These are phyloP conservation scores for Quercus ilex DNA, from an alignment of 306 rosid genomes.

Conservation along the genomic window DNA sequence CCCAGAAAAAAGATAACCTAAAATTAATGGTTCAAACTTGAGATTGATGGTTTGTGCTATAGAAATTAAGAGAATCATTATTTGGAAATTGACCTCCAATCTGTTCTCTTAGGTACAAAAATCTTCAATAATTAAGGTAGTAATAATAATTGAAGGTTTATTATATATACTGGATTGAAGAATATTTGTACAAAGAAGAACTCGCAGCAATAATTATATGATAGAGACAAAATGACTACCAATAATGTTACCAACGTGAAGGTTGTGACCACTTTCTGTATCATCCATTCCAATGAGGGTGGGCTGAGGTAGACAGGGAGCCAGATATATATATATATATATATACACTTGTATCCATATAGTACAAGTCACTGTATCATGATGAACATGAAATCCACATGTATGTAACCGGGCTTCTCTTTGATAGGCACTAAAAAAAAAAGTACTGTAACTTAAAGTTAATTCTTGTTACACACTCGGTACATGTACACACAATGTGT, in stretches of 20 bases:
- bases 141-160: too few species aligned
- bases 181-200: too few species aligned
- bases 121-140: background rate
- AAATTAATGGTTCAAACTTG: background rate
- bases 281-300: background rate
- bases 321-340: too few species aligned
- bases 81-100: background rate
- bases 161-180: too few species aligned
- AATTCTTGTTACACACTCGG: too few species aligned
- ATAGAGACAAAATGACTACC: too few species aligned
- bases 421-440: background rate
- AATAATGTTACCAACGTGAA: too few species aligned
- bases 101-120: background rate
- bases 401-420: background rate
- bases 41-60: background rate
- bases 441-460: background rate
- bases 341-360: background rate
- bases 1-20: background rate
- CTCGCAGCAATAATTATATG: too few species aligned
- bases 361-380: background rate
- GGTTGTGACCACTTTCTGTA: background rate
- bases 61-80: background rate
- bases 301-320: background rate
- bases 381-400: background rate
- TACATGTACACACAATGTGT: too few species aligned